Conservation (phyloP, 768 basidiomycete species). For the Boletus rubropictus region DNA sequence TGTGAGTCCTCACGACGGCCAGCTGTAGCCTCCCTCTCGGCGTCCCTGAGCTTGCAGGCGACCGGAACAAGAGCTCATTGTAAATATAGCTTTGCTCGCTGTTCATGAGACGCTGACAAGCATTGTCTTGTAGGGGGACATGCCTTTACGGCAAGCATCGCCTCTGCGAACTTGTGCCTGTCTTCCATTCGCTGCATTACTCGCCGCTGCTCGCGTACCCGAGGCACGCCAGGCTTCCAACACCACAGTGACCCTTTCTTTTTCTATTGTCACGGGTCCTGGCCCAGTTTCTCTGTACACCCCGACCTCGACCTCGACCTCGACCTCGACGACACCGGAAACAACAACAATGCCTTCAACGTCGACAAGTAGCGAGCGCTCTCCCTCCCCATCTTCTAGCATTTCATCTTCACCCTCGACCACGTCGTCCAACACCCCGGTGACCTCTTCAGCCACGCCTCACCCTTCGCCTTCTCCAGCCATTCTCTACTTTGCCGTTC, state of each 20-base stretch:
- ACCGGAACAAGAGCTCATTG: background rate
- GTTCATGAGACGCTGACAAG: background rate
- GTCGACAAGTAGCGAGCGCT: conserved; percentile 14
- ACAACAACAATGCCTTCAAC: conserved; percentile 13
- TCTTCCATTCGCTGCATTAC: conserved; percentile 6
- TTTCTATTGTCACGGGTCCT: too few relatives aligned
- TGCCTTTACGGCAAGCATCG: conserved; percentile 2
- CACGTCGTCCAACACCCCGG: background rate
- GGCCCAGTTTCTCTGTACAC: conserved; percentile 7
- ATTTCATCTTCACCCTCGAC: conserved; percentile 3
- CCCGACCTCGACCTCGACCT: background rate
- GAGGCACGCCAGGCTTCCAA: conserved; percentile 21
- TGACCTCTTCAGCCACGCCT: conserved; percentile 9
- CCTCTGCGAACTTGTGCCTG: conserved; percentile 7
- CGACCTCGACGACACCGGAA: background rate
- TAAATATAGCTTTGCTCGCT: background rate
- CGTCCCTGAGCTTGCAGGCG: background rate
- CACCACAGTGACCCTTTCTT: too few relatives aligned
- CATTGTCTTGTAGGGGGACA: background rate
- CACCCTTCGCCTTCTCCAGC: conserved; percentile 12
- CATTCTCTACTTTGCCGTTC: conserved; percentile 21
- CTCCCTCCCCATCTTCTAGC: background rate
- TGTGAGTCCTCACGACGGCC: too few relatives aligned
- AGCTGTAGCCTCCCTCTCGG: too few relatives aligned
- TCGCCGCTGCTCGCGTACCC: conserved; percentile 13